phyloP scores from a whole-genome alignment of 441 rosid species.

The Flueggea neowawraea region DNA sequence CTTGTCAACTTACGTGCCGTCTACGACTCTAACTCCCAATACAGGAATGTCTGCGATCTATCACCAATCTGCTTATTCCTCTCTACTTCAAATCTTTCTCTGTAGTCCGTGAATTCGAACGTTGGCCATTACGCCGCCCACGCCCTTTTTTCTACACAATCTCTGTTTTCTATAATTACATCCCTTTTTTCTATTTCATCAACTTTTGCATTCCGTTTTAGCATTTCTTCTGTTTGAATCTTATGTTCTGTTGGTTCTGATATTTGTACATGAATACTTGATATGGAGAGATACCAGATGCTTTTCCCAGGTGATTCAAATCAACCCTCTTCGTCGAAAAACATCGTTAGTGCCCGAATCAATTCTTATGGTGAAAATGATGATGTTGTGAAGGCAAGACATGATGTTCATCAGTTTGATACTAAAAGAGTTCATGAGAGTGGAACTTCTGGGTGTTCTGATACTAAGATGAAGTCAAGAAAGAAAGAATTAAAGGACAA shows the following conservation, averaged over 20 bases:
- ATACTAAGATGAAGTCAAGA: no score
- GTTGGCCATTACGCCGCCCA: conserved; percentile 28
- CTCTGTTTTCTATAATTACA: no score
- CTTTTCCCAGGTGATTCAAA: conserved; percentile 4
- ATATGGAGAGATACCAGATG: conserved; percentile 20
- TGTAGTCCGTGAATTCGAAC: conserved; percentile 10
- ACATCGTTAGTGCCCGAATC: not conserved
- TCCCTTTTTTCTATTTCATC: no score
- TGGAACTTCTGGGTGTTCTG: no score
- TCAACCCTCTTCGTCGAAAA: conserved; percentile 1
- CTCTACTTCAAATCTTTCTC: not conserved
- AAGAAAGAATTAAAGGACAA: conserved; percentile 5
- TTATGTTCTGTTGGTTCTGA: no score
- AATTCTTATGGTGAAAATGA: no score
- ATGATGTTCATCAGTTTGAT: no score
- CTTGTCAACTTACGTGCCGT: conserved; percentile 24
- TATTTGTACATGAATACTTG: not conserved
- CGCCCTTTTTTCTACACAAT: conserved; percentile 4
- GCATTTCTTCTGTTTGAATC: no score
- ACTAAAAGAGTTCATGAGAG: no score
- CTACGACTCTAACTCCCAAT: conserved; percentile 15
- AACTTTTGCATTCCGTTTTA: no score
- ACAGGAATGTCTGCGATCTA: conserved; percentile 6
- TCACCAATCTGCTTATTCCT: not conserved
- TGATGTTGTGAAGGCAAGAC: no score